Evolutionary conservation across 768 basidiomycete species (phyloP), one percentile per base, ranked within the genome.

Genomic region (Lentinula edodes): DNA sequence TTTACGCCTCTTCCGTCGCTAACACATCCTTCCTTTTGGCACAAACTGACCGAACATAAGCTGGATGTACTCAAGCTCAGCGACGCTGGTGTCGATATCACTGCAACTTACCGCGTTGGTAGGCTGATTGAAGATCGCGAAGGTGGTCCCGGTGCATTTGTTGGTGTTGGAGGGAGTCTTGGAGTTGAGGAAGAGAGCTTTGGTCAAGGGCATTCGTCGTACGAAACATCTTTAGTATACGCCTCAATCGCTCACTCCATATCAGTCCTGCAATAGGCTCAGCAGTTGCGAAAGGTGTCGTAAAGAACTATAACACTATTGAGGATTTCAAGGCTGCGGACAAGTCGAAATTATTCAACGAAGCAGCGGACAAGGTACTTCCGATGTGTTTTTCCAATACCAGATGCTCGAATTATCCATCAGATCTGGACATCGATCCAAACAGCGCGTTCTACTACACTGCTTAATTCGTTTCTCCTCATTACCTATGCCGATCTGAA

Each of bases 401-500:
- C 12, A 23, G 38, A 32, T 34, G 18, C 41, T 43, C 10, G 13
- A 32, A 39, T 16, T 41, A 16, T 28, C 16, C 39, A 36, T 9
- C 66, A 92, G 89, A 90, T 93, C 66, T 92, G 89, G 89, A 74
- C 86, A 42, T 76, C 80, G 64, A 83, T 88, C 64, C 63, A 78
- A 50, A 70, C 76, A 35, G 82, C 78, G 59, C 80, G 81, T 48
- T 79, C 85, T 63, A 76, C 85, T 0, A 70, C 83, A 5, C 73
- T 79, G 12, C 78, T 98, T 43, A 90, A 83, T 60, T 82, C 82
- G 4, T 98, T 98, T 76, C 79, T 98, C 20, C 78, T 97, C 55
- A 90, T 99, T 67, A 94, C 95, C 0, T 98, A 88, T 67, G 93
- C 97, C 0, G 97, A 99, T 73, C 86, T 99, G 66, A 99, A 98